phyloP scores from a whole-genome alignment of 2,329 filamentous ascomycete species.

The Moelleriella libera region DNA sequence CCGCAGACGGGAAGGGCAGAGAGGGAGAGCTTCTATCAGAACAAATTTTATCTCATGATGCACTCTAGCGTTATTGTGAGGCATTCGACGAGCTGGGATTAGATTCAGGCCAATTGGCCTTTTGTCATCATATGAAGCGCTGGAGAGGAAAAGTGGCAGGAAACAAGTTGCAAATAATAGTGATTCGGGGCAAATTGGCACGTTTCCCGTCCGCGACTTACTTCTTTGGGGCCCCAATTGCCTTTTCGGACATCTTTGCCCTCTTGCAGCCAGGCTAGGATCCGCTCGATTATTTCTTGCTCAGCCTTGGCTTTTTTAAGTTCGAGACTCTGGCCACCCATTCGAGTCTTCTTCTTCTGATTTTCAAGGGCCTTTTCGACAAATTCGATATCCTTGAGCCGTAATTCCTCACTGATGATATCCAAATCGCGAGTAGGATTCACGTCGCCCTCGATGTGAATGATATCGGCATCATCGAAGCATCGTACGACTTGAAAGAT shows the following conservation, averaged over 20 bases:
- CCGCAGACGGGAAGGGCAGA: slow-evolving; percentile 1
- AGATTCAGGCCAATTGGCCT: slow-evolving; percentile 83
- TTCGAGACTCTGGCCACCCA: slow-evolving; percentile 90
- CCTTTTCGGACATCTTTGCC: slow-evolving; percentile 92
- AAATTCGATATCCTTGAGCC: slow-evolving; percentile 98
- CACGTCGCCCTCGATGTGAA: slow-evolving; percentile 97
- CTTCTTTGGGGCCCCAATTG: slow-evolving; percentile 87
- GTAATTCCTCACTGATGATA: slow-evolving; percentile 93
- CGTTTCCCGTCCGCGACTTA: slow-evolving; percentile 34
- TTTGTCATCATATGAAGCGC: slow-evolving; percentile 81
- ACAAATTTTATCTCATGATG: slow-evolving; percentile 73
- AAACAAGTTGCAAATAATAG: slow-evolving; percentile 1
- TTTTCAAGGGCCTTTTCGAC: slow-evolving; percentile 87
- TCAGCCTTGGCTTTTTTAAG: slow-evolving; percentile 97
- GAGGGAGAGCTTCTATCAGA: slow-evolving; percentile 39
- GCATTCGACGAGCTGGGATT: slow-evolving; percentile 99
- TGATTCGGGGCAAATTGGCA: slow-evolving; percentile 7
- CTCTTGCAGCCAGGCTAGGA: slow-evolving; percentile 67
- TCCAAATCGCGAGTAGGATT: slow-evolving; percentile 86
- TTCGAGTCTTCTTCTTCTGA: slow-evolving; percentile 84
- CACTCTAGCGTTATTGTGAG: slow-evolving; percentile 64
- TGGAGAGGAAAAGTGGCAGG: background rate
- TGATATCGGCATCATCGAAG: slow-evolving; percentile 98
- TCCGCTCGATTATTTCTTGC: slow-evolving; percentile 82
- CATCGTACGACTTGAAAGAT: slow-evolving; percentile 95